A percentile compares a stretch with the other conserved stretches of the same genome.
These are phyloP conservation scores for Pistacia atlantica DNA, from an alignment of 345 rosid genomes.

Conservation along the genomic window DNA sequence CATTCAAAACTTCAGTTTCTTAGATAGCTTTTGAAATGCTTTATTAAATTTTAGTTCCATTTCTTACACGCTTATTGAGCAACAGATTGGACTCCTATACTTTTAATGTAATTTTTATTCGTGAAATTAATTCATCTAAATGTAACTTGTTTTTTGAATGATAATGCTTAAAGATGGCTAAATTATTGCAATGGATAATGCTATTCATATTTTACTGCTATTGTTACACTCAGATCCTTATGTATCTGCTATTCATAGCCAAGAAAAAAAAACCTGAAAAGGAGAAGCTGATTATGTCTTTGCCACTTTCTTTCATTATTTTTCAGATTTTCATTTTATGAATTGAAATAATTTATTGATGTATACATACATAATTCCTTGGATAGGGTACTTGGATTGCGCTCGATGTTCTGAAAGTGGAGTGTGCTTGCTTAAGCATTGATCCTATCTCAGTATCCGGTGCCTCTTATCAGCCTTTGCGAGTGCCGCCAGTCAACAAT, in stretches of 20 bases:
- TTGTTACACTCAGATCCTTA: background rate
- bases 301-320: background rate
- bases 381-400: conserved; percentile 87
- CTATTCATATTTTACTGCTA: background rate
- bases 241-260: background rate
- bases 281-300: background rate
- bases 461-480: conserved; percentile 49
- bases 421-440: conserved; percentile 48
- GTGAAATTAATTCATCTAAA: background rate
- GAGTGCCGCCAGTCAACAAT: conserved; percentile 61
- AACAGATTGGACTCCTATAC: too few species aligned
- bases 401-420: conserved; percentile 91
- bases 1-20: too few species aligned
- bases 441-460: conserved; percentile 54
- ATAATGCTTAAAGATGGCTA: background rate
- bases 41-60: too few species aligned
- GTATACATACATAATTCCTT: conserved; percentile 14
- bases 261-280: background rate
- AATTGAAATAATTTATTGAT: background rate
- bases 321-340: background rate
- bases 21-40: too few species aligned
- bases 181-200: background rate
- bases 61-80: too few species aligned
- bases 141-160: background rate
- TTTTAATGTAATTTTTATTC: background rate